Conservation (phyloP, 305 asterid species). For the Fraxinus angustifolia region DNA sequence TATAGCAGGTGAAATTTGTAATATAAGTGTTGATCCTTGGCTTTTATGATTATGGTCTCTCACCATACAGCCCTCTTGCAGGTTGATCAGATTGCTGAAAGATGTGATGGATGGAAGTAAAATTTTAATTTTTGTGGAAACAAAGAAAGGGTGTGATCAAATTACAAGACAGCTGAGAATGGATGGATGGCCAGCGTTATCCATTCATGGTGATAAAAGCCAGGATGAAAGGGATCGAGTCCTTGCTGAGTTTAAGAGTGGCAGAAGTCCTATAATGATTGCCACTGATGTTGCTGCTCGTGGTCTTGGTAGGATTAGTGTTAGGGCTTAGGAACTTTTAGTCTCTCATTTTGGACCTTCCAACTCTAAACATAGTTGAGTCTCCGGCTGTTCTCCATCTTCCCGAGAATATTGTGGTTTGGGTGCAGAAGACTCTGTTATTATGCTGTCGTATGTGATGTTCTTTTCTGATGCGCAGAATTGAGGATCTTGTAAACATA, state of each 20-base stretch:
- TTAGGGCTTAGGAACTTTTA: constrained; percentile 54
- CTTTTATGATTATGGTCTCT: constrained; percentile 17
- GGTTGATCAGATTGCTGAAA: constrained; percentile 71
- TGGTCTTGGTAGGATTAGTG: constrained; percentile 91
- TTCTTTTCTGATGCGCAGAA: constrained; percentile 8
- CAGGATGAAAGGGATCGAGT: constrained; percentile 98
- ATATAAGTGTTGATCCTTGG: background rate
- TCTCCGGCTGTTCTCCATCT: constrained; percentile 88
- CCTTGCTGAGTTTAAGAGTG: constrained; percentile 81
- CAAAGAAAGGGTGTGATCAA: constrained; percentile 93
- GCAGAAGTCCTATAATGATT: constrained; percentile 84
- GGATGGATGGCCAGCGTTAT: constrained; percentile 96
- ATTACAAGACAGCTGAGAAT: constrained; percentile 79
- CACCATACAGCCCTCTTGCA: constrained; percentile 28
- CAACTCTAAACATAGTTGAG: constrained; percentile 33
- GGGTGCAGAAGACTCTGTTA: constrained; percentile 49
- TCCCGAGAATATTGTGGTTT: constrained; percentile 68
- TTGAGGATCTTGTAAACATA: constrained; percentile 6
- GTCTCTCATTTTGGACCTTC: constrained; percentile 40
- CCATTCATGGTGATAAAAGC: constrained; percentile 90
- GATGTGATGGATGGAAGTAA: constrained; percentile 85
- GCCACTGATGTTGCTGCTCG: constrained; percentile 99
- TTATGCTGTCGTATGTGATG: constrained; percentile 18
- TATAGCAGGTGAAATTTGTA: constrained; percentile 59
- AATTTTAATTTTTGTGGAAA: constrained; percentile 79